Evolutionary conservation across 2,329 filamentous ascomycete genomes (phyloP).

Genomic region (Rutstroemia sp.): DNA sequence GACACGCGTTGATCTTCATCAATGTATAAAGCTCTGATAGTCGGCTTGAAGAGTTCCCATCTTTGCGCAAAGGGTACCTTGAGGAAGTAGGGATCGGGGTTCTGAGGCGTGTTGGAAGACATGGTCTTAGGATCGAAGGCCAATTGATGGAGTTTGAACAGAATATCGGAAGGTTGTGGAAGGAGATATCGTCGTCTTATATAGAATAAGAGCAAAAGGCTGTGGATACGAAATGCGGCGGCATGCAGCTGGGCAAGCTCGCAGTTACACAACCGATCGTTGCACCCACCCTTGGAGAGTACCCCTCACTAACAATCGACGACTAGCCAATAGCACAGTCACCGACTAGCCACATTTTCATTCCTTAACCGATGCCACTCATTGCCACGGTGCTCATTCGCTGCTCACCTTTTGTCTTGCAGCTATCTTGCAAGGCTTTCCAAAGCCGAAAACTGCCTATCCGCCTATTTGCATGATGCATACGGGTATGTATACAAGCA

Average conservation of each 20-base stretch:
- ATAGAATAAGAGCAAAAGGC: not conserved
- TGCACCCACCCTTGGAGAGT: too few species aligned
- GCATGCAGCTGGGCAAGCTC: not conserved
- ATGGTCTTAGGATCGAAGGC: too few species aligned
- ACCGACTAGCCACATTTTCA: not conserved
- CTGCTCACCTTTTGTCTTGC: too few species aligned
- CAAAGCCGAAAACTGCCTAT: too few species aligned
- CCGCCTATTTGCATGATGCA: too few species aligned
- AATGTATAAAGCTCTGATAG: not conserved
- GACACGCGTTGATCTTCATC: not conserved
- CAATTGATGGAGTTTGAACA: too few species aligned
- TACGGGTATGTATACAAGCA: too few species aligned
- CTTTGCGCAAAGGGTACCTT: not conserved
- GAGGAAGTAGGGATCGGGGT: not conserved
- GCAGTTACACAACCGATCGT: not conserved
- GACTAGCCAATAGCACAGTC: not conserved
- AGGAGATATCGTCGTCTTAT: not conserved
- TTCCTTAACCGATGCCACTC: not conserved
- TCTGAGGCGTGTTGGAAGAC: not conserved
- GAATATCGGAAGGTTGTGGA: not conserved
- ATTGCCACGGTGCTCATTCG: too few species aligned
- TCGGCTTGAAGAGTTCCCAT: not conserved
- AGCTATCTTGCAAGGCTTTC: too few species aligned
- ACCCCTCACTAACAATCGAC: not conserved
- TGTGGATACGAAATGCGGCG: not conserved